phyloP scores from a whole-genome alignment of 257 asterid genomes.

The Jasminum sambac region DNA sequence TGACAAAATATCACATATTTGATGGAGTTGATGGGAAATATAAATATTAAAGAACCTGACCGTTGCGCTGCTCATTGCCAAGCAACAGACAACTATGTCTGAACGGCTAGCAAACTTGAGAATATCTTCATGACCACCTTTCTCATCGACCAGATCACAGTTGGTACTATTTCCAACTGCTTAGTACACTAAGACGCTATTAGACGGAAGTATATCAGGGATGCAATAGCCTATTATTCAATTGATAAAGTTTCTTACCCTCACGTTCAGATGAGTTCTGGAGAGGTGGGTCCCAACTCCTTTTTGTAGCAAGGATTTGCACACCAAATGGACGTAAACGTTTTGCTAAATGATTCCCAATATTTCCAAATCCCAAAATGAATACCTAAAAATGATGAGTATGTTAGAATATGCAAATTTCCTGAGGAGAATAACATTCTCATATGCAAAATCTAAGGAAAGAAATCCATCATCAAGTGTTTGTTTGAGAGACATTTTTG shows the following conservation, averaged over 20 bases:
- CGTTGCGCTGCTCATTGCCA: slow-evolving; percentile 73
- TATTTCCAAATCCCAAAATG: slow-evolving; percentile 85
- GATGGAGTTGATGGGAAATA: not conserved
- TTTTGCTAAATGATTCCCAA: slow-evolving; percentile 84
- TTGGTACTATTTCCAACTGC: slow-evolving; percentile 30
- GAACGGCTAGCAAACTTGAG: slow-evolving; percentile 71
- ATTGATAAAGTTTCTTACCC: slow-evolving; percentile 33
- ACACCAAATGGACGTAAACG: slow-evolving; percentile 90
- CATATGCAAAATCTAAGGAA: not conserved
- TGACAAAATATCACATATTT: not conserved
- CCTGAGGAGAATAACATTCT: not conserved
- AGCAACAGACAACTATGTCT: slow-evolving; percentile 87
- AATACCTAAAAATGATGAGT: slow-evolving; percentile 49
- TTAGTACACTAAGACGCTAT: no score
- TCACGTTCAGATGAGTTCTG: slow-evolving; percentile 38
- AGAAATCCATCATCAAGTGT: not conserved
- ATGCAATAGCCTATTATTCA: not conserved
- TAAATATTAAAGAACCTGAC: slow-evolving; percentile 35
- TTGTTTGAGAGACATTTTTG: no score
- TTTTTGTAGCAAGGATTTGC: slow-evolving; percentile 86
- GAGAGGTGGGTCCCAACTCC: slow-evolving; percentile 62
- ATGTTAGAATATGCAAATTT: not conserved
- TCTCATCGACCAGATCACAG: slow-evolving; percentile 70
- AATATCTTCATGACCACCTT: slow-evolving; percentile 73
- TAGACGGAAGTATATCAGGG: not conserved